These are phyloP conservation scores for Arthrocladium fulminans DNA, from an alignment of 2,329 filamentous ascomycete genomes.

Conservation along the genomic window DNA sequence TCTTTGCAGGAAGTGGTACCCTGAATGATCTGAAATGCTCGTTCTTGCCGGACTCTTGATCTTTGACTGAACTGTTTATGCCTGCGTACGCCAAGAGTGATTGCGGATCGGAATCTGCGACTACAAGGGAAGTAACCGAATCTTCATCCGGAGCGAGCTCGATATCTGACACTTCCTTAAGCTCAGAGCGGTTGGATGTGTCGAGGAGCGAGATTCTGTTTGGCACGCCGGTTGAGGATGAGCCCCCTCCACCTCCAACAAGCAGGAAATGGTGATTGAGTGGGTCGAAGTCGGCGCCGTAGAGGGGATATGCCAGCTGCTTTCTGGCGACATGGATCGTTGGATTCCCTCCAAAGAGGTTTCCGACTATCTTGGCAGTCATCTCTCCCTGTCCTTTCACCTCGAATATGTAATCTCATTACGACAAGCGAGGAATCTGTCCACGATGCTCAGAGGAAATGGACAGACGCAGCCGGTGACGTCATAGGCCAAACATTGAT, in stretches of 20 bases:
- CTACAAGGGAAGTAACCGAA: slow-evolving; percentile 73
- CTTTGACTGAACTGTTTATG: slow-evolving; percentile 69
- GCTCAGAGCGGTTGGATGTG: slow-evolving; percentile 53
- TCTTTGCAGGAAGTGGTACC: slow-evolving; percentile 48
- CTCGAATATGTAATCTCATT: background rate
- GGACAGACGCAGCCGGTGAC: too few species aligned
- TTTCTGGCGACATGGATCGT: slow-evolving; percentile 15
- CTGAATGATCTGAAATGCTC: slow-evolving; percentile 72
- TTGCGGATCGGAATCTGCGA: slow-evolving; percentile 51
- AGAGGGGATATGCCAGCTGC: slow-evolving; percentile 68
- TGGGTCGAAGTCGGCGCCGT: slow-evolving; percentile 79
- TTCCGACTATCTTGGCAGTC: background rate
- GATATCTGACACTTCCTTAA: slow-evolving; percentile 60
- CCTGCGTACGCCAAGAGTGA: slow-evolving; percentile 58
- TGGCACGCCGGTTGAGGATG: slow-evolving; percentile 67
- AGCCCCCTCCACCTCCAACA: slow-evolving; percentile 80
- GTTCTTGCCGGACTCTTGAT: slow-evolving; percentile 68
- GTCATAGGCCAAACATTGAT: too few species aligned
- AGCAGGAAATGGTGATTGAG: slow-evolving; percentile 66
- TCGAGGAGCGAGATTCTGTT: slow-evolving; percentile 76
- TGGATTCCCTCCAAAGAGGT: slow-evolving; percentile 7
- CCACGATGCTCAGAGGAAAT: background rate
- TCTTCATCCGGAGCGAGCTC: slow-evolving; percentile 78
- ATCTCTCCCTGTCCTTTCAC: background rate
- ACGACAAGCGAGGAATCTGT: background rate